Evolutionary conservation across 495 filamentous ascomycete genomes (phyloP).

Genomic region (Podospora bellae-mahoneyi): DNA sequence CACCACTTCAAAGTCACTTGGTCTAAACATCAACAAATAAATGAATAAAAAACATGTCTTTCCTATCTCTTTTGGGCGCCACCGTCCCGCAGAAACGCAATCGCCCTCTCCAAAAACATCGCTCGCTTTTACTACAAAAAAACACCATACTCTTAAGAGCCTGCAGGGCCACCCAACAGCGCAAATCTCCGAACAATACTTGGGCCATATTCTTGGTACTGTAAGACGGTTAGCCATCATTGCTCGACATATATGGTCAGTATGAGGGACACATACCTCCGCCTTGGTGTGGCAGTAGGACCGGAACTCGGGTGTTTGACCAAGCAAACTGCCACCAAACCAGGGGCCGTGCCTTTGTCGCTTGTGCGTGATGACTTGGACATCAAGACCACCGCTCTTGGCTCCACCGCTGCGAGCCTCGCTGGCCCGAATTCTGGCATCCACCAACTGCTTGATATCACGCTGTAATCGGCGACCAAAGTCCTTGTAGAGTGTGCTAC

Average conservation of each 20-base stretch:
- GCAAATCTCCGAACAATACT: slow-evolving; percentile 95
- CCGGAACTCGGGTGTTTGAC: slow-evolving; percentile 97
- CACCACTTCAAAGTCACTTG: neutral
- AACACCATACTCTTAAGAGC: slow-evolving; percentile 42
- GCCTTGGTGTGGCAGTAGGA: slow-evolving; percentile 99
- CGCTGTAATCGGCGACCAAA: slow-evolving; percentile 93
- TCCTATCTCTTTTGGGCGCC: slow-evolving; percentile 24
- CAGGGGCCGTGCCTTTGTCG: slow-evolving; percentile 93
- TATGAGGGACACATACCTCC: slow-evolving; percentile 43
- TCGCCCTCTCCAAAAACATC: slow-evolving; percentile 19
- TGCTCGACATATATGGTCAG: neutral
- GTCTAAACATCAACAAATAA: neutral
- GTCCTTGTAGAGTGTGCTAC: slow-evolving; percentile 95
- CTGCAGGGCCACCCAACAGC: slow-evolving; percentile 85
- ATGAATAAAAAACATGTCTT: slow-evolving; percentile 4
- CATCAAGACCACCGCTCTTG: slow-evolving; percentile 89
- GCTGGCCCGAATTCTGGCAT: slow-evolving; percentile 56
- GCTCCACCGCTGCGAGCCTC: slow-evolving; percentile 87
- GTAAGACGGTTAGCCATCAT: slow-evolving; percentile 22
- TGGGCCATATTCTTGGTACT: slow-evolving; percentile 92
- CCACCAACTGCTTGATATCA: slow-evolving; percentile 92
- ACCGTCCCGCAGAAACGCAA: slow-evolving; percentile 16
- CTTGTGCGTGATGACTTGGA: slow-evolving; percentile 95
- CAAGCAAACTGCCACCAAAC: slow-evolving; percentile 95
- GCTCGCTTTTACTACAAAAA: slow-evolving; percentile 23